Percentiles rank a stretch among this genome's conserved stretches.
Conservation (phyloP, 345 rosid genomes). For the Eucalyptus victrix region DNA sequence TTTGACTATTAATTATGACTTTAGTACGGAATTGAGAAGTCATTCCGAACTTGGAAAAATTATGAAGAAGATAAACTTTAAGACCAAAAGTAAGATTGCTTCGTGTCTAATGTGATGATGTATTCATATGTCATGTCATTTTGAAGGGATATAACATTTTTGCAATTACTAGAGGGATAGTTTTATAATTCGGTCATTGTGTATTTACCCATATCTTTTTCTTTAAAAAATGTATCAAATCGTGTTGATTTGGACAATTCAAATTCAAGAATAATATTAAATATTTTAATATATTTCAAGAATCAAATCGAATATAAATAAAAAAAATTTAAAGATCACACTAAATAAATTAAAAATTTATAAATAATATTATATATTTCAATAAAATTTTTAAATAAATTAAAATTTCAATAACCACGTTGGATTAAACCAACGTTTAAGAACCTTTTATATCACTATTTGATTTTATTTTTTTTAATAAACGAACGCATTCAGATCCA, state of each 20-base stretch:
- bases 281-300: no score
- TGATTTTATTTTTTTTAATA: neutral
- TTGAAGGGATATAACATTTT: neutral
- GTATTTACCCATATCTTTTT: neutral
- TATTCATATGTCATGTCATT: neutral
- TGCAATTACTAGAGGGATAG: neutral
- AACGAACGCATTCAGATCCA: neutral
- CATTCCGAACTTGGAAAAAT: neutral
- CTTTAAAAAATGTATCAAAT: neutral
- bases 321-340: rapidly evolving
- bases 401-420: no score
- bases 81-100: neutral
- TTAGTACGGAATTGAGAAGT: neutral
- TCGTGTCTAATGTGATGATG: neutral
- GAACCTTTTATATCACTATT: no score
- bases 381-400: no score
- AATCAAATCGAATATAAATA: no score
- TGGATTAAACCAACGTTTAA: no score
- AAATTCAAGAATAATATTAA: no score
- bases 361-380: no score
- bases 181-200: neutral
- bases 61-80: neutral
- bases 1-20: neutral
- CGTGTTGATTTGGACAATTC: neutral
- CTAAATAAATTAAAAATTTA: no score